phyloP scores from a whole-genome alignment of 306 rosid genomes.

The Pyrus pyrifolia region DNA sequence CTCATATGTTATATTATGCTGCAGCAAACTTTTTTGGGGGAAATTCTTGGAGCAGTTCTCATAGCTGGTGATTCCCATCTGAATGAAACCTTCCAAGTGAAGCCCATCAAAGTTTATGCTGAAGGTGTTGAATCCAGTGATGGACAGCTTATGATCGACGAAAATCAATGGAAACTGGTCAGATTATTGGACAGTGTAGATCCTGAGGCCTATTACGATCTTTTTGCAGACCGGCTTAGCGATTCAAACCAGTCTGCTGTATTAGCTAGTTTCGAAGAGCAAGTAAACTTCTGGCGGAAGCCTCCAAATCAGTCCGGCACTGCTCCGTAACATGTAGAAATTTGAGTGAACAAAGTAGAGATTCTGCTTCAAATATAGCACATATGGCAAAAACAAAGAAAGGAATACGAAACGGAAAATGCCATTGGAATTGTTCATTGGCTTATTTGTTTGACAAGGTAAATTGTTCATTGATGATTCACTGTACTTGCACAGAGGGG shows the following conservation, averaged over 20 bases:
- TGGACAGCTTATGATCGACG: constrained; percentile 44
- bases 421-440: not conserved
- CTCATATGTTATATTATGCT: constrained; percentile 8
- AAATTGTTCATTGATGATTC: not conserved
- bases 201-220: constrained; percentile 28
- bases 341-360: not conserved
- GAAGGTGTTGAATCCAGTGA: constrained; percentile 50
- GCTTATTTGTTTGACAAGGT: not conserved
- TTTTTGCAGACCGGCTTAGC: constrained; percentile 48
- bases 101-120: constrained; percentile 44
- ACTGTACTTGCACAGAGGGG: not conserved
- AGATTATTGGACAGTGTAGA: constrained; percentile 47
- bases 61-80: constrained; percentile 33
- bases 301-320: constrained; percentile 16
- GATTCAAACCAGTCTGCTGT: constrained; percentile 53
- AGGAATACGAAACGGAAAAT: constrained; percentile 1
- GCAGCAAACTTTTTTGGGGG: constrained; percentile 73
- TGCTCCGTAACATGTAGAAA: not conserved
- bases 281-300: constrained; percentile 48
- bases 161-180: constrained; percentile 47
- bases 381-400: not conserved
- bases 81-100: constrained; percentile 28
- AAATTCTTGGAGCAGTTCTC: constrained; percentile 60
- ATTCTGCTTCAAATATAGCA: not conserved
- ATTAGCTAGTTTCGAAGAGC: constrained; percentile 63